A percentile compares a stretch with the other conserved stretches of the same genome.
Evolutionary conservation across 2,329 filamentous ascomycete genomes (phyloP).

Genomic region (Aspergillus phoenicis): DNA sequence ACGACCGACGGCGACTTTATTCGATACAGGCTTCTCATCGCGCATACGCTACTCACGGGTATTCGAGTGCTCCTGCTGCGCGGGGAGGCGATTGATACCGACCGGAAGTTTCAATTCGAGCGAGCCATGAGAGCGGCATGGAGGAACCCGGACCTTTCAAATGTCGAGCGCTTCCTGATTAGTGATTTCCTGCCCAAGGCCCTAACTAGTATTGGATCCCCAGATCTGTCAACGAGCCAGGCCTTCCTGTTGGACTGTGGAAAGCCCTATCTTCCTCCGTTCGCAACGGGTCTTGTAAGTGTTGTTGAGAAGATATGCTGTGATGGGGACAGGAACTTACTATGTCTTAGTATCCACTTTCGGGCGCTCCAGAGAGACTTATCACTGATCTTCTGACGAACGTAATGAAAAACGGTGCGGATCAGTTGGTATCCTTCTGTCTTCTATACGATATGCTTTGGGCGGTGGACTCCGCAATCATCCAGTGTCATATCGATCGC

Average conservation of each 20-base stretch:
- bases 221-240: constrained; percentile 15
- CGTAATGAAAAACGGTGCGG: constrained; percentile 21
- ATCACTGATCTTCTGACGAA: constrained; percentile 25
- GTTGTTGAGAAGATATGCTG: not conserved
- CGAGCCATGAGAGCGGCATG: constrained; percentile 36
- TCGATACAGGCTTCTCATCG: constrained; percentile 23
- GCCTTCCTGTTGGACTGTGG: constrained; percentile 12
- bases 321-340: constrained; percentile 11
- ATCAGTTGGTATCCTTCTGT: constrained; percentile 37
- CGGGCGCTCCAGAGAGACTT: constrained; percentile 30
- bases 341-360: constrained; percentile 34
- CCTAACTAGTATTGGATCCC: constrained; percentile 29
- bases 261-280: constrained; percentile 32
- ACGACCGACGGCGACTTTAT: constrained; percentile 25
- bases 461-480: constrained; percentile 38
- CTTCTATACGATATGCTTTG: constrained; percentile 38
- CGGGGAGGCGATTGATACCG: constrained; percentile 29
- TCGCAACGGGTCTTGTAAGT: constrained; percentile 34
- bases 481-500: constrained; percentile 40
- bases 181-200: constrained; percentile 34
- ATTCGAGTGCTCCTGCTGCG: constrained; percentile 37
- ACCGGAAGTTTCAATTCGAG: constrained; percentile 34
- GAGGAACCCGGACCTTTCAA: constrained; percentile 36
- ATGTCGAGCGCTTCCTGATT: constrained; percentile 36
- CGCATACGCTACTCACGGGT: constrained; percentile 37